phyloP scores from a whole-genome alignment of 2,329 filamentous ascomycete genomes.

The Aspergillus sp. region DNA sequence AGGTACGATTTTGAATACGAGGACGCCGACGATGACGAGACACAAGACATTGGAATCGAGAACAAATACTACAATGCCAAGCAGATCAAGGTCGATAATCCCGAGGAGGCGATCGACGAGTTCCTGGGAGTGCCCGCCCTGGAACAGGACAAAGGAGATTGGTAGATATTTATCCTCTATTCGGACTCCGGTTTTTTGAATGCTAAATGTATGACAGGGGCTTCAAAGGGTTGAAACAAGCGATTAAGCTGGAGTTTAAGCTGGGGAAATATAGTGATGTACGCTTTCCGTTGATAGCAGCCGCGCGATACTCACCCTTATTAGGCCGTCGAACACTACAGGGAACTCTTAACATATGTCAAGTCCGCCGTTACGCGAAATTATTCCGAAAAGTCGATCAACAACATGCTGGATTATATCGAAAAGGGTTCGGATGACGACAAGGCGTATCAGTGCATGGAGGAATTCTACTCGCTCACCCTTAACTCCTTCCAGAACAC shows the following conservation, averaged over 20 bases:
- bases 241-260: conserved; percentile 95
- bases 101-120: conserved; percentile 86
- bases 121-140: conserved; percentile 86
- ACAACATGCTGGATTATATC: conserved; percentile 98
- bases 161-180: conserved; percentile 54
- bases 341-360: conserved; percentile 94
- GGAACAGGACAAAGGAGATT: conserved; percentile 92
- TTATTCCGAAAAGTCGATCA: conserved; percentile 99
- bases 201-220: conserved; percentile 57
- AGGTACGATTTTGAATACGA: conserved; percentile 98
- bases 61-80: conserved; percentile 99
- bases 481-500: conserved; percentile 94
- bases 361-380: conserved; percentile 96
- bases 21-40: conserved; percentile 86
- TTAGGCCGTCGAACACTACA: conserved; percentile 89
- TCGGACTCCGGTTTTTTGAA: conserved; percentile 23
- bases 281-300: conserved; percentile 7
- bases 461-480: conserved; percentile 92
- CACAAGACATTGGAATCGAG: conserved; percentile 90
- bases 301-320: conserved; percentile 7
- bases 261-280: conserved; percentile 87
- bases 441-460: conserved; percentile 79
- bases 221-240: conserved; percentile 97
- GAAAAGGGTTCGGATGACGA: conserved; percentile 83
- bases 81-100: conserved; percentile 86